Evolutionary conservation across 106 monocot species (phyloP), one percentile per base, ranked within the genome.

Genomic region (Dendrobium huoshanense): DNA sequence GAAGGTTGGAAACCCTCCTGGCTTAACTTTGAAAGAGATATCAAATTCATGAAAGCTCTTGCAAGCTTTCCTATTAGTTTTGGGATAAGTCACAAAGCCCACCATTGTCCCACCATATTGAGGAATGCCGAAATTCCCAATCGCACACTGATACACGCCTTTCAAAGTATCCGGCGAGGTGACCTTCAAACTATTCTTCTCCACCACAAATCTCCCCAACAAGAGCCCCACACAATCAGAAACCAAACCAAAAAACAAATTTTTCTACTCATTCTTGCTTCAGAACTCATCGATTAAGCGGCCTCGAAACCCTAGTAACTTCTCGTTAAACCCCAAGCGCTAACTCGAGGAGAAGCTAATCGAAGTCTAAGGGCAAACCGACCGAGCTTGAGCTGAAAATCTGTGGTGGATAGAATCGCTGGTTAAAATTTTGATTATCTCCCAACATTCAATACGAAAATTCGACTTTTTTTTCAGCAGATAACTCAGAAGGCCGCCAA

Each of bases 51-150:
- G 78, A 42, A 90, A 90, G 25, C 55, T 61, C 85, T 85, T 80
- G 78, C 90, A 90, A 42, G 51, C 90, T 72, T 85, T 88, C 18
- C 59, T 42, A 29, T 88, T 88, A 37, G 80, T 72, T 48, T 83
- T 85, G 19, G 87, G 90, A 48, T 85, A 86, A 37, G 56, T 47
- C 22, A 88, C 83, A 20, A 90, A 54, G 29, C 90, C 90, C 25
- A 87, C 78, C 87, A 90, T 90, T n/a, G 90, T 82, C 16, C 90
- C 90, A 4, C 90, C 90, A 45, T 90, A 90, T 54, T 87, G 78
- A n/a, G 90, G 90, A 51, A 85, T 78, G 6, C 85, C 85, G 48
- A 85, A 85, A 56, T 85, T 85, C 8, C 82, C 82, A 75, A 86
- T 82, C 2, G 82, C 82, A 41, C 82, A 82, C 72, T 82, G 79